Conservation (phyloP, 805 yeast species). For the baker's yeast (Saccharomyces cerevisiae) region DNA sequence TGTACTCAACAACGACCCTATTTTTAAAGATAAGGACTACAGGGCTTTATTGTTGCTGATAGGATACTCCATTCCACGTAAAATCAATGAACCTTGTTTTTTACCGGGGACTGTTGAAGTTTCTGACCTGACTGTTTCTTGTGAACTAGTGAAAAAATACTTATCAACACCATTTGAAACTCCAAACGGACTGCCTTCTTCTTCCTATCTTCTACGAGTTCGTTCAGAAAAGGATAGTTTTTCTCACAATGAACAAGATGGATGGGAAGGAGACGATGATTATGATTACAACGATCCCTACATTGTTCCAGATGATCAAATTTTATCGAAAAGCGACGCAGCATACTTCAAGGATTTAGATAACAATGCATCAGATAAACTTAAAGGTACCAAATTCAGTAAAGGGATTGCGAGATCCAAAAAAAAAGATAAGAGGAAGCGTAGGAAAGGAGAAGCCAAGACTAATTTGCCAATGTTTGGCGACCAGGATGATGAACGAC, state of each 20-base stretch:
- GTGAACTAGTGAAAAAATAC: slow-evolving; percentile 15
- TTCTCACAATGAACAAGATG: slow-evolving; percentile 11
- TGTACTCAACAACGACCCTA: slow-evolving; percentile 3
- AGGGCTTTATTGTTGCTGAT: slow-evolving; percentile 19
- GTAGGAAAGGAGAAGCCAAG: slow-evolving; percentile 1
- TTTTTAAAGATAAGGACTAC: slow-evolving; percentile 20
- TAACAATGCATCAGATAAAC: slow-evolving; percentile 1
- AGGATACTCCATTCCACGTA: slow-evolving; percentile 19
- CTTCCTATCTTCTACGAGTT: slow-evolving; percentile 22
- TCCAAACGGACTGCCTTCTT: slow-evolving; percentile 22
- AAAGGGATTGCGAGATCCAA: slow-evolving; percentile 24
- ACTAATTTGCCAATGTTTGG: slow-evolving; percentile 11
- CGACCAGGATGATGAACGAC: slow-evolving; percentile 2
- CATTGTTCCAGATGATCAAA: slow-evolving; percentile 12
- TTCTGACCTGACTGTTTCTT: slow-evolving; percentile 7
- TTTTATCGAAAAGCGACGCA: slow-evolving; percentile 13
- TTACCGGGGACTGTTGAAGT: slow-evolving; percentile 12
- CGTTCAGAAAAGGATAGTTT: background rate
- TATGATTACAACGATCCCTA: slow-evolving; percentile 18
- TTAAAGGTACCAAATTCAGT: slow-evolving; percentile 4
- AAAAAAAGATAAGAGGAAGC: slow-evolving; percentile 4
- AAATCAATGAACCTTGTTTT: slow-evolving; percentile 13
- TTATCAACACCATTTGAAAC: slow-evolving; percentile 22
- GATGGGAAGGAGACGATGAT: slow-evolving; percentile 15
- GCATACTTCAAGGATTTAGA: slow-evolving; percentile 24